Evolutionary conservation across 2,329 filamentous ascomycete species (phyloP).

Genomic region (Sporothrix phasma): DNA sequence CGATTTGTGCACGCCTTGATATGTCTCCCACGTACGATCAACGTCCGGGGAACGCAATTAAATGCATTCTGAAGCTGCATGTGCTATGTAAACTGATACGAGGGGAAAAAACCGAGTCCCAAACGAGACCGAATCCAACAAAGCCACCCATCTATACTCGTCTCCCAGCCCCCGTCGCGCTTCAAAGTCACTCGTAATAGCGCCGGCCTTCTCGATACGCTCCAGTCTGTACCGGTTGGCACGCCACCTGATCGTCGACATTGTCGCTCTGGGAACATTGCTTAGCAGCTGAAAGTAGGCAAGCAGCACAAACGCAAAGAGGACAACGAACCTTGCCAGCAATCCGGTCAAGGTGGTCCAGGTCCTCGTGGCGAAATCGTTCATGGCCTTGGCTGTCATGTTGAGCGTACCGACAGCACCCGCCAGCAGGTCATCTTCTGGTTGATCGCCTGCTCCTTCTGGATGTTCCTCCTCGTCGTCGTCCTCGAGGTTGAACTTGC

Average conservation of each 20-base stretch:
- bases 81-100: neutral
- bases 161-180: too few relatives aligned
- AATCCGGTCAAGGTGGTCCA: conserved; percentile 63
- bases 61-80: conserved; percentile 5
- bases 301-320: neutral
- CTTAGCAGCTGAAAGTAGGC: conserved; percentile 1
- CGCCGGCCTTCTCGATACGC: conserved; percentile 16
- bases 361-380: conserved; percentile 56
- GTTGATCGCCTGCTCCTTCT: conserved; percentile 42
- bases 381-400: conserved; percentile 25
- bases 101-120: neutral
- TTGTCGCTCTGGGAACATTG: conserved; percentile 54
- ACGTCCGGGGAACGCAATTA: neutral
- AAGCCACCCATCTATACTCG: neutral
- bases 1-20: neutral
- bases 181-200: neutral
- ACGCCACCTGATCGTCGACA: conserved; percentile 70
- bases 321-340: conserved; percentile 55
- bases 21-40: neutral
- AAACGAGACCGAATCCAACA: neutral
- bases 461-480: conserved; percentile 21
- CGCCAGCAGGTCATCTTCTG: conserved; percentile 52
- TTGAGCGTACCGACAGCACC: conserved; percentile 63
- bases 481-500: conserved; percentile 21
- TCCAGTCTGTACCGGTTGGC: conserved; percentile 46